These are phyloP conservation scores for Vaccinium corymbosum DNA, from an alignment of 148 eudicot genomes.

Conservation along the genomic window DNA sequence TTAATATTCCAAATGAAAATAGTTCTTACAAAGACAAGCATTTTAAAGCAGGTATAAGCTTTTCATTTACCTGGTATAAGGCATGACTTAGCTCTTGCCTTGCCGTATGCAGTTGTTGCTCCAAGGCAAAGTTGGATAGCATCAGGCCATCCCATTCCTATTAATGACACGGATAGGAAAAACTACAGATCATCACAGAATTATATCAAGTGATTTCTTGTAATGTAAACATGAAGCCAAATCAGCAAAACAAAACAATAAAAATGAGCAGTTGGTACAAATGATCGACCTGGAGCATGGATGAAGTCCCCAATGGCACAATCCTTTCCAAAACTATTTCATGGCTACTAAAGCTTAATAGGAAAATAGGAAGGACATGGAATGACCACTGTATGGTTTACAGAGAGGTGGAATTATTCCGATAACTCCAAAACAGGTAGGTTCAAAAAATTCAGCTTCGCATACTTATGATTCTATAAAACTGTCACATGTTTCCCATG, in stretches of 20 bases:
- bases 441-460: background rate
- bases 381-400: background rate
- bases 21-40: background rate
- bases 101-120: slow-evolving; percentile 92
- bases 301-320: background rate
- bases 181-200: slow-evolving; percentile 10
- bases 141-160: slow-evolving; percentile 98
- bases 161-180: slow-evolving; percentile 22
- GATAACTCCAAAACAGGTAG: background rate
- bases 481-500: background rate
- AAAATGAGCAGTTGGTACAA: background rate
- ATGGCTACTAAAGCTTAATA: background rate
- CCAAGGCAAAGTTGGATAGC: slow-evolving; percentile 90
- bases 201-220: background rate
- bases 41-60: background rate
- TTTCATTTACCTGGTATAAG: slow-evolving; percentile 69
- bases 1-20: background rate
- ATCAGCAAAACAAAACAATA: background rate
- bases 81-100: slow-evolving; percentile 98
- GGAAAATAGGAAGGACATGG: background rate
- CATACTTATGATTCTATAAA: background rate
- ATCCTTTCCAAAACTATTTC: background rate
- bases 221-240: slow-evolving; percentile 2
- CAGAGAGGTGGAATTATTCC: background rate
- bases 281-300: background rate